Percentiles rank a stretch among this genome's conserved stretches.
Evolutionary conservation across 192 early-diverging fungal genomes (phyloP).

Genomic region (Podila minutissima): DNA sequence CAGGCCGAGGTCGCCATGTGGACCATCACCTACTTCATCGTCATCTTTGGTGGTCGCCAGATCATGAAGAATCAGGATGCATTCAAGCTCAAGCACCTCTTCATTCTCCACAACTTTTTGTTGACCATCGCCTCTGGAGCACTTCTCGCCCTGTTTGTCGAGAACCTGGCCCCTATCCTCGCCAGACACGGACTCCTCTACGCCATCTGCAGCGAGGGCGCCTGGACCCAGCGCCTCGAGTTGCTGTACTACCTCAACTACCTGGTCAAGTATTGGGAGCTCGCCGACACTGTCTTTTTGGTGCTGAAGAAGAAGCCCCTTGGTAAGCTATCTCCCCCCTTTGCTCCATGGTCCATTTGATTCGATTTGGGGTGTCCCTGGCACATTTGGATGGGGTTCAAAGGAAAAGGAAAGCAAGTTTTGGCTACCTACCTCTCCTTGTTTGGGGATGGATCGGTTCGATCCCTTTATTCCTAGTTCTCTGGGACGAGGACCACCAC

Average conservation of each 20-base stretch:
- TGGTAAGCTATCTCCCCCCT: slow-evolving; percentile 30
- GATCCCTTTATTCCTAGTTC: too few species aligned
- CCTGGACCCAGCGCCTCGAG: slow-evolving; percentile 84
- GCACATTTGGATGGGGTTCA: too few species aligned
- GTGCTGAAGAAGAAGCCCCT: slow-evolving; percentile 81
- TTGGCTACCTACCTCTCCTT: too few species aligned
- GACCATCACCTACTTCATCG: slow-evolving; percentile 69
- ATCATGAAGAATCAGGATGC: slow-evolving; percentile 74
- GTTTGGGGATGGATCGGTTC: too few species aligned
- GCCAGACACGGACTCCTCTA: slow-evolving; percentile 74
- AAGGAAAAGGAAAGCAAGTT: too few species aligned
- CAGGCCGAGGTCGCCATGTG: slow-evolving; percentile 42
- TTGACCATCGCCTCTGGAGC: slow-evolving; percentile 75
- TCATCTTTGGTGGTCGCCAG: slow-evolving; percentile 82
- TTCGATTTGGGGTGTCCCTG: not conserved
- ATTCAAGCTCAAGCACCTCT: slow-evolving; percentile 75
- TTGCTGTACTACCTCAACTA: slow-evolving; percentile 93
- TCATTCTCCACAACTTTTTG: slow-evolving; percentile 85
- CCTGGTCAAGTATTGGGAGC: slow-evolving; percentile 91
- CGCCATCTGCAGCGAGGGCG: slow-evolving; percentile 72
- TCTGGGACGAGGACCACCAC: too few species aligned
- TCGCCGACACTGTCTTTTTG: slow-evolving; percentile 89
- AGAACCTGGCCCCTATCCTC: slow-evolving; percentile 79
- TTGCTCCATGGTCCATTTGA: not conserved
- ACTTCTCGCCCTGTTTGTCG: slow-evolving; percentile 77